Percentiles rank a stretch among this genome's conserved stretches.
Evolutionary conservation across 768 basidiomycete species (phyloP).

Genomic region (Jaapia argillacea): DNA sequence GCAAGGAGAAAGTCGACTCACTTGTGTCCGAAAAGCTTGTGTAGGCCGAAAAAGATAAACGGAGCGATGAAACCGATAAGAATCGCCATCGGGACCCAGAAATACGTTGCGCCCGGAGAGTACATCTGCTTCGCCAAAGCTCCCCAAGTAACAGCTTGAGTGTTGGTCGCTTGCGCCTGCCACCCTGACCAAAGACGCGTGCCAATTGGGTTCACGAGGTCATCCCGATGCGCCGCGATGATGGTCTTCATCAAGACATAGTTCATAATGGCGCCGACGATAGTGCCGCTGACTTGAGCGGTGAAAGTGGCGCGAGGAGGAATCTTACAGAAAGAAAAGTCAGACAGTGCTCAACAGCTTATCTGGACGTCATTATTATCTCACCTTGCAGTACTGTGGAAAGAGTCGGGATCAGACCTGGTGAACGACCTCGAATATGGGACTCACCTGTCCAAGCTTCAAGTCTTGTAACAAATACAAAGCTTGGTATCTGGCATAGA

Average conservation of each 20-base stretch:
- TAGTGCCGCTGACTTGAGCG: constrained; percentile 38
- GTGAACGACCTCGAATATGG: not conserved
- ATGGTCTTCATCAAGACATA: constrained; percentile 52
- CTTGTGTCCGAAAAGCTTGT: not conserved
- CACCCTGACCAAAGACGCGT: constrained; percentile 43
- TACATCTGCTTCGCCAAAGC: not conserved
- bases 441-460: constrained; percentile 33
- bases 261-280: constrained; percentile 32
- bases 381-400: constrained; percentile 6
- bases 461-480: constrained; percentile 20
- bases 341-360: no score
- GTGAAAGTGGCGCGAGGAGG: constrained; percentile 39
- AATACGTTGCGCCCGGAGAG: not conserved
- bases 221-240: constrained; percentile 37
- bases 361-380: no score
- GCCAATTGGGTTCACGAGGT: constrained; percentile 43
- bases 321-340: constrained; percentile 24
- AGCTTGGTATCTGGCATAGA: not conserved
- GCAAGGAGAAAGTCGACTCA: not conserved
- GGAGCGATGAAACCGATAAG: not conserved
- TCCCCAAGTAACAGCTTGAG: constrained; percentile 42
- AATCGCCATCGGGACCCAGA: not conserved
- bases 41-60: not conserved
- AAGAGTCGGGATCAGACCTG: not conserved
- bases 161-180: constrained; percentile 40